Conservation (phyloP, 495 filamentous ascomycete species). For the Podospora pseudoanserina region DNA sequence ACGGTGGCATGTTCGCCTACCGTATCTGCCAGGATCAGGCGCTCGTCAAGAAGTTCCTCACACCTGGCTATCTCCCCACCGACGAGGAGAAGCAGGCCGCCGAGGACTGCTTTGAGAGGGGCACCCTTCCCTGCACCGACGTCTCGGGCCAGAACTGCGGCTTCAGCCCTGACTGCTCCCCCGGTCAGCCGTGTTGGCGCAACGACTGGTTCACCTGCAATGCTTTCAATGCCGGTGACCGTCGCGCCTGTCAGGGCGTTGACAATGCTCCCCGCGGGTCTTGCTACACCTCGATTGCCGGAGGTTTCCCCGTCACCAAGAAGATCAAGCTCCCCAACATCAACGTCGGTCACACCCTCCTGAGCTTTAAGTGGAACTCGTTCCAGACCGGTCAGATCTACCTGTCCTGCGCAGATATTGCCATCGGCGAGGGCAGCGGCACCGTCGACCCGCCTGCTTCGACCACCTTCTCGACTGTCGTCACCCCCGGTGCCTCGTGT, state of each 20-base stretch:
- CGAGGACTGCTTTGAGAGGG: conserved; percentile 52
- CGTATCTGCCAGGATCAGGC: conserved; percentile 53
- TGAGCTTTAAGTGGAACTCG: conserved; percentile 55
- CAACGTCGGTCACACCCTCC: conserved; percentile 46
- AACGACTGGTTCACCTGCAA: conserved; percentile 61
- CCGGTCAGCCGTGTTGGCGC: conserved; percentile 46
- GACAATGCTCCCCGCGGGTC: conserved; percentile 44
- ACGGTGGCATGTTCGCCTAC: conserved; percentile 59
- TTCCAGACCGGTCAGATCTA: conserved; percentile 56
- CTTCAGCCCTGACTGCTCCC: conserved; percentile 50
- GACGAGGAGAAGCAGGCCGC: conserved; percentile 53
- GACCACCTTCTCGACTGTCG: conserved; percentile 35
- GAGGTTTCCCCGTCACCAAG: conserved; percentile 55
- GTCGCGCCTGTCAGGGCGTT: conserved; percentile 48
- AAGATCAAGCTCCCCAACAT: conserved; percentile 50
- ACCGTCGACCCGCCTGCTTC: conserved; percentile 47
- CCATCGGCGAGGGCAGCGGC: conserved; percentile 32
- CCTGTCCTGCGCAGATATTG: conserved; percentile 53
- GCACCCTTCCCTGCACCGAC: conserved; percentile 49
- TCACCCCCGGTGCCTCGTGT: conserved; percentile 40
- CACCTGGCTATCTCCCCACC: conserved; percentile 49
- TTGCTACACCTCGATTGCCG: conserved; percentile 51
- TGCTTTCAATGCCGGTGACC: conserved; percentile 33
- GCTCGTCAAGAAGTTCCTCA: conserved; percentile 50
- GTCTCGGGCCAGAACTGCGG: conserved; percentile 51